Evolutionary conservation across 106 monocot species (phyloP).

Genomic region (Acanthochlamys bracteata): DNA sequence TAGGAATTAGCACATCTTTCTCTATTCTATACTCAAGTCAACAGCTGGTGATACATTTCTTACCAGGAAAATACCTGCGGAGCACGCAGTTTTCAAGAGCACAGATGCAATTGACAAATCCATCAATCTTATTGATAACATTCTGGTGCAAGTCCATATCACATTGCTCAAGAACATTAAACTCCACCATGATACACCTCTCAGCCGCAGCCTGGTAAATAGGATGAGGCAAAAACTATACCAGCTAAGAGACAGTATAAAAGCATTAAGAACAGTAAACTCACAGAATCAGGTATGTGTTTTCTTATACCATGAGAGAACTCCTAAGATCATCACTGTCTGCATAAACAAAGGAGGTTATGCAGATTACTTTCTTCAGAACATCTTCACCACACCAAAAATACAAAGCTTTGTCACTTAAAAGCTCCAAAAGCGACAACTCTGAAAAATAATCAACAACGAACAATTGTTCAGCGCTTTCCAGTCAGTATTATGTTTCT

Average conservation of each 20-base stretch:
- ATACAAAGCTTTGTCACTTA: conserved; percentile 45
- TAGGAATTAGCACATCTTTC: too few species aligned
- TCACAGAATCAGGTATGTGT: not conserved
- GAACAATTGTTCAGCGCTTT: too few species aligned
- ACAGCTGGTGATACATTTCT: conserved; percentile 7
- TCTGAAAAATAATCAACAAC: conserved; percentile 21
- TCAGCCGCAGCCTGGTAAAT: conserved; percentile 60
- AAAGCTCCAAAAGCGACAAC: conserved; percentile 29
- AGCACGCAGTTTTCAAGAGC: conserved; percentile 66
- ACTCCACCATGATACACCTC: conserved; percentile 57
- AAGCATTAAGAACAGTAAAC: not conserved
- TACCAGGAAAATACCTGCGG: conserved; percentile 54
- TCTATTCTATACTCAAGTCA: too few species aligned
- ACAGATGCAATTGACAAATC: conserved; percentile 31
- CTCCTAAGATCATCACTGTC: conserved; percentile 39
- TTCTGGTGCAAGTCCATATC: conserved; percentile 14
- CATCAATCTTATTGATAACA: conserved; percentile 19
- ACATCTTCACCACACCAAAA: conserved; percentile 48
- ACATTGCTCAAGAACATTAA: conserved; percentile 47
- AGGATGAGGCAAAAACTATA: not conserved
- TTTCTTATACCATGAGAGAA: conserved; percentile 44
- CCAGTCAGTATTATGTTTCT: too few species aligned
- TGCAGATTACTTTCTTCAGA: conserved; percentile 64
- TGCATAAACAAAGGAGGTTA: conserved; percentile 27
- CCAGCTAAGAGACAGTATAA: too few species aligned